Base-by-base conservation (phyloP, 495 filamentous ascomycete genomes). In the Parathielavia appendiculata region DNA sequence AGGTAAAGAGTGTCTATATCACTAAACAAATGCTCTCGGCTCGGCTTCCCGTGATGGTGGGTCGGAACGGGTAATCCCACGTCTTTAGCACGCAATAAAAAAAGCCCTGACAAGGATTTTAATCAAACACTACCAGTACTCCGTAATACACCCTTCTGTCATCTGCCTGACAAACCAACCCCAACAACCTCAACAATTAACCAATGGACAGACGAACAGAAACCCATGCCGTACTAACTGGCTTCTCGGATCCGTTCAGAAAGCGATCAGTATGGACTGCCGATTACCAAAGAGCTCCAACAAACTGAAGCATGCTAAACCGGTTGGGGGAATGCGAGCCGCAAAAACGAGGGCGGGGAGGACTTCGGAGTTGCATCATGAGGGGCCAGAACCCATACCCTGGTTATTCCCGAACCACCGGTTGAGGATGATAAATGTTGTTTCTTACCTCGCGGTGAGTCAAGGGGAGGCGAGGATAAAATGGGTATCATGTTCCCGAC, bases 371-470 rank as follows among this genome's bases (percentile, higher is more conserved):
- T 13, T 35, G 43, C 54, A 56, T 17, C 34, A 39, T 23, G 35
- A 11, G 41, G 41, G 45, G 35, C 20, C 54, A 39, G 17, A 47
- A 56, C 41, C 30, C 54, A 60, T n/a, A 19, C 34, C 58, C 58
- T 60, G 51, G 30, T 56, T 60, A 60, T 60, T 45, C 30, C 58
- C 58, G 58, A 47, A 30, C 22, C 14, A n/a, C 0, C 14, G 9
- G 17, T 45, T 45, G 7, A 12, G 12, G 17, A 11, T 22, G 26
- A 39, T 19, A 17, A 48, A 44, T n/a, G 46, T 17, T 5, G 30
- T 22, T 36, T 47, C 22, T 14, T 6, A 5, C 14, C 4, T 47
- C 17, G 1, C 26, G 6, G 20, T 47, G 23, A 51, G 48, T 38
- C 34, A 44, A 16, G n/a, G n/a, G n/a, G n/a, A n/a, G n/a, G 2